Evolutionary conservation across 768 basidiomycete genomes (phyloP), one percentile per base, ranked within the genome.

Genomic region (Lentinula guzmanii): DNA sequence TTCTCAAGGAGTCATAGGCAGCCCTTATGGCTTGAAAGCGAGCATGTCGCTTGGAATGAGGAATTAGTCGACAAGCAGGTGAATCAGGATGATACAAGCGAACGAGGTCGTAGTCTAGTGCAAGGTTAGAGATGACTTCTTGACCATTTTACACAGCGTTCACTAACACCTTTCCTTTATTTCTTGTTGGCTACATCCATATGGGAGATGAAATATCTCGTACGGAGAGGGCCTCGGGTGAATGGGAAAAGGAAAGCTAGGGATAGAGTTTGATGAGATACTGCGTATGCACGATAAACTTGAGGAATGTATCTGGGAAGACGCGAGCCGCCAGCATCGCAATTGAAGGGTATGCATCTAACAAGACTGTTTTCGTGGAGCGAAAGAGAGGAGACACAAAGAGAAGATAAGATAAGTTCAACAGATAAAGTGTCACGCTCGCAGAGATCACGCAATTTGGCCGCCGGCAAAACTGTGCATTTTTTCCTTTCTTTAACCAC

Each of bases 31-130:
- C 75, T 60, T 86, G 86, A 65, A 91, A 92, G 3, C 83, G 82
- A 6, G 77, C 73, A 61, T 86, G 86, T 7, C 84, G 80, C 52
- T 79, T 70, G 43, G 72, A 67, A 5, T 82, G 68, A 1, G 82
- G 69, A 18, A 85, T 62, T 18, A 65, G 60, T 5, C 77, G 77
- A 31, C 77, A 75, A 9, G 74, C 69, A 3, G 77, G 73, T 3
- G 84, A 83, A 69, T 92, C 90, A 3, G 90, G 90, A 67, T 92
- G 90, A 68, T 90, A 82, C 9, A 77, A 69, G 50, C 86, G 84
- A 42, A 88, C 89, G 43, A 91, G 81, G 34, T 91, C 89, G 66
- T 86, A 90, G 70, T 91, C 90, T 90, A 63, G 45, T 10, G 43
- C 8, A 60, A 31, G 9, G 18, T 33, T 28, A 34, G 37, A 10